Evolutionary conservation across 106 monocot genomes (phyloP), one percentile per base, ranked within the genome.

Genomic region (Apostasia shenzhenica): DNA sequence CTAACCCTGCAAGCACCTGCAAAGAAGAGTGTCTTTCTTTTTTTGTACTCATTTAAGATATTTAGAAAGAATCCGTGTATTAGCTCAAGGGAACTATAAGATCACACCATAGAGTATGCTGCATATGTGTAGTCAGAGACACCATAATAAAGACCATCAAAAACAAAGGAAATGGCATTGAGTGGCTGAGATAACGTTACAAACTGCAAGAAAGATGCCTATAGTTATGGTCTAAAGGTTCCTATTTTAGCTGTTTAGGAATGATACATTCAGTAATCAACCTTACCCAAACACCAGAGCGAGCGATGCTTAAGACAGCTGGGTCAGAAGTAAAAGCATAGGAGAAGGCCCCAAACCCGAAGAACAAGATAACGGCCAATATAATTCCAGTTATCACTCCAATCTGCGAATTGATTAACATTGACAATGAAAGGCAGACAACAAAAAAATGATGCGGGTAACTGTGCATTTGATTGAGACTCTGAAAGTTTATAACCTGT

Each of bases 101-200:
- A 41, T 8, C 68, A 64, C 14, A 99, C 97, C 92, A 90, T 99
- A 26, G 97, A 92, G 65, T 89, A 99, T 59, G 97, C 92, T 48
- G 92, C 92, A 74, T 79, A 99, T 50, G 85, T 76, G 77, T 85
- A 99, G 62, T 99, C 97, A 3, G 92, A 99, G 51, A 99, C 92
- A 54, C 92, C 97, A 78, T 99, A 99, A 46, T 99, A 99, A 37
- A 99, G 89, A 58, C 97, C 97, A 76, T 99, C 97, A 8, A 92
- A 70, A 8, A 99, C 87, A 74, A 99, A 99, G 50, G 97, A 92
- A 61, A 99, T 68, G 48, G 89, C 97, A 78, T 99, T 99, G 61
- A 92, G 66, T 7, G 97, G 97, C 66, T 99, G 97, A 43, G 97
- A 99, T 67, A 87, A 51, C 3, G 88, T 67, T 55, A 99, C 97